A percentile compares a stretch with the other conserved stretches of the same genome.
Evolutionary conservation across 1,284 basidiomycete genomes (phyloP).

Genomic region (Rhodotorula sp.): DNA sequence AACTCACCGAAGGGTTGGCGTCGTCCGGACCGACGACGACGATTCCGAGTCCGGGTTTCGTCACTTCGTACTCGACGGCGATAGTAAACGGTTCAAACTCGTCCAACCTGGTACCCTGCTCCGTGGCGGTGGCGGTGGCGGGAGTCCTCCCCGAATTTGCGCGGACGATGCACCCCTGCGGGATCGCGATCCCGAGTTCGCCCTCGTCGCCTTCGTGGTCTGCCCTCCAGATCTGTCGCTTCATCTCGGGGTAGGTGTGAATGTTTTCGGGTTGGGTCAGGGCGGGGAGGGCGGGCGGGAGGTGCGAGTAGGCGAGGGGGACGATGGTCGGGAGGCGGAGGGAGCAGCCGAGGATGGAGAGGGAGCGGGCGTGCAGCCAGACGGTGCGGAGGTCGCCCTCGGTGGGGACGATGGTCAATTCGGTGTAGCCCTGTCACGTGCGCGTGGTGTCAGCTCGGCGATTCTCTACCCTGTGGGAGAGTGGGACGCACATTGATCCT

Average conservation of each 20-base stretch:
- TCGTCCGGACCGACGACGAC: conserved; percentile 79
- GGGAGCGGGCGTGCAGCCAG: conserved; percentile 80
- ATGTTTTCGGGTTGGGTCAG: conserved; percentile 67
- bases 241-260: conserved; percentile 86
- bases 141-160: background rate
- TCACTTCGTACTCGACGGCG: conserved; percentile 73
- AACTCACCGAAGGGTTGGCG: conserved; percentile 74
- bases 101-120: conserved; percentile 23
- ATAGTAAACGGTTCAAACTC: conserved; percentile 77
- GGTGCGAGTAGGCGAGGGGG: conserved; percentile 53
- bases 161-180: conserved; percentile 57
- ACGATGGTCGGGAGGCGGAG: conserved; percentile 51
- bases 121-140: conserved; percentile 4
- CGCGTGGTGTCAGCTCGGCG: background rate
- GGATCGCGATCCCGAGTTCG: conserved; percentile 86
- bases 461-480: background rate
- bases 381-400: conserved; percentile 72
- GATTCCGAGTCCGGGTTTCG: conserved; percentile 78
- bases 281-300: conserved; percentile 61
- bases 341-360: conserved; percentile 59
- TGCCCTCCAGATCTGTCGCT: conserved; percentile 85
- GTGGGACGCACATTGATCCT: conserved; percentile 22
- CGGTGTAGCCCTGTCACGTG: conserved; percentile 72
- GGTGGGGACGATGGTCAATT: conserved; percentile 78
- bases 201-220: conserved; percentile 88